A percentile compares a stretch with the other conserved stretches of the same genome.
phyloP scores from a whole-genome alignment of 2,329 filamentous ascomycete genomes.

The Berkeleyomyces basicola region DNA sequence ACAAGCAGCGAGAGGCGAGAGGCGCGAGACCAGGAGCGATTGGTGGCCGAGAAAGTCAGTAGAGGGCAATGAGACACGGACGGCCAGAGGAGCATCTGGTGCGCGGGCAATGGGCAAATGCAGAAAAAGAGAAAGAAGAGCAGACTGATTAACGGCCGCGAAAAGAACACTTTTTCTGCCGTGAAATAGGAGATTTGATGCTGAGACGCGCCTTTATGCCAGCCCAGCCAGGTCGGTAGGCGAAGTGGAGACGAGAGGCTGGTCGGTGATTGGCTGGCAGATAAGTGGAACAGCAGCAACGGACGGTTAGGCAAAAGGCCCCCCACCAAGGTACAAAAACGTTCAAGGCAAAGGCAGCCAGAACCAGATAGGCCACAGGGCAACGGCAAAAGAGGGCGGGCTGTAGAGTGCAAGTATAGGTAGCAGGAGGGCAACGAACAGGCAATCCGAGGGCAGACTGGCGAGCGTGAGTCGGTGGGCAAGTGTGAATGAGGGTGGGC shows the following conservation, averaged over 20 bases:
- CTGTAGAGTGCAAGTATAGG: no score
- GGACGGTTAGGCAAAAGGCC: neutral
- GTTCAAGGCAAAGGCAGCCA: no score
- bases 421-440: no score
- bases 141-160: neutral
- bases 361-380: neutral
- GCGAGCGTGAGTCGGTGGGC: no score
- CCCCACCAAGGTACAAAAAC: no score
- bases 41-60: neutral
- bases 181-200: neutral
- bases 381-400: no score
- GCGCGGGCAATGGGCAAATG: neutral
- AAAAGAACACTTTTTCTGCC: neutral
- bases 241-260: neutral
- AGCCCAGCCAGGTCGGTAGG: neutral
- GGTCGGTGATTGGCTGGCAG: neutral
- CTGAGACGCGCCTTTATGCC: slow-evolving; percentile 1
- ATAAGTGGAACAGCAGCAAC: neutral
- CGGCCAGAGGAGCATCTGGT: neutral
- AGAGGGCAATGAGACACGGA: neutral
- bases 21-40: neutral
- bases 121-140: neutral
- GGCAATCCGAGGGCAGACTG: no score
- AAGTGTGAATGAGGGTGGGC: no score
- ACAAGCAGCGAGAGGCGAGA: neutral